A percentile compares a stretch with the other conserved stretches of the same genome.
Evolutionary conservation across 176 grass and related monocot genomes (phyloP).

Genomic region (Aegilops bicornis): DNA sequence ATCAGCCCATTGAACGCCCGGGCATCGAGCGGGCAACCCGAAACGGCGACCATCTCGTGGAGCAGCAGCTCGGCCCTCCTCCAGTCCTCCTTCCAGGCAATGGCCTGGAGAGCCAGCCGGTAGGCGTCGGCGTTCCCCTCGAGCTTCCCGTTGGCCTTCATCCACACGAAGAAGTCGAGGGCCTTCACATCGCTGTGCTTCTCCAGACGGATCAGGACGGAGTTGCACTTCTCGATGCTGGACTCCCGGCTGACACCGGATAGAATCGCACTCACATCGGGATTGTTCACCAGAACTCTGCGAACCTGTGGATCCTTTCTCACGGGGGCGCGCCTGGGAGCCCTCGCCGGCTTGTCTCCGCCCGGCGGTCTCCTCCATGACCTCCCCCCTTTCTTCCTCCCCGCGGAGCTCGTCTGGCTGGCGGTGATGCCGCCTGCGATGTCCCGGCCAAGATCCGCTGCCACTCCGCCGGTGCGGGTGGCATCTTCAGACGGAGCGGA

Average conservation of each 20-base stretch:
- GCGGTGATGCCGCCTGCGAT: background rate
- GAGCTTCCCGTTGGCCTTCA: slow-evolving; percentile 72
- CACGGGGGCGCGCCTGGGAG: background rate
- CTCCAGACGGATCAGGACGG: slow-evolving; percentile 61
- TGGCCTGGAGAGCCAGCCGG: slow-evolving; percentile 68
- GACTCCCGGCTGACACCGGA: slow-evolving; percentile 35
- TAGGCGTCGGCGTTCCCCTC: slow-evolving; percentile 65
- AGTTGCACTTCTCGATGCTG: slow-evolving; percentile 73
- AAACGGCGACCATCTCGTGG: slow-evolving; percentile 64
- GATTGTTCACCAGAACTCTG: slow-evolving; percentile 22
- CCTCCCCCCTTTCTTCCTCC: slow-evolving; percentile 32
- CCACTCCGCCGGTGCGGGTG: background rate
- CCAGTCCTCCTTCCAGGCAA: slow-evolving; percentile 89
- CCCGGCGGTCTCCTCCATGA: slow-evolving; percentile 38
- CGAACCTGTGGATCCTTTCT: slow-evolving; percentile 25
- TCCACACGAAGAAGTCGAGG: slow-evolving; percentile 77
- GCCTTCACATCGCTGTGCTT: slow-evolving; percentile 58
- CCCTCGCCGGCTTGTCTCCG: slow-evolving; percentile 37
- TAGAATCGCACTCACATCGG: slow-evolving; percentile 25
- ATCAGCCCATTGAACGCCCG: slow-evolving; percentile 72
- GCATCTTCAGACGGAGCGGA: slow-evolving; percentile 26
- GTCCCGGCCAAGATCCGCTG: background rate
- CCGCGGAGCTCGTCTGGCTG: background rate
- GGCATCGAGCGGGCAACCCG: slow-evolving; percentile 51
- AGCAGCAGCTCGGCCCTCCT: slow-evolving; percentile 58